Evolutionary conservation across 306 rosid species (phyloP).

Genomic region (Prunus davidiana): DNA sequence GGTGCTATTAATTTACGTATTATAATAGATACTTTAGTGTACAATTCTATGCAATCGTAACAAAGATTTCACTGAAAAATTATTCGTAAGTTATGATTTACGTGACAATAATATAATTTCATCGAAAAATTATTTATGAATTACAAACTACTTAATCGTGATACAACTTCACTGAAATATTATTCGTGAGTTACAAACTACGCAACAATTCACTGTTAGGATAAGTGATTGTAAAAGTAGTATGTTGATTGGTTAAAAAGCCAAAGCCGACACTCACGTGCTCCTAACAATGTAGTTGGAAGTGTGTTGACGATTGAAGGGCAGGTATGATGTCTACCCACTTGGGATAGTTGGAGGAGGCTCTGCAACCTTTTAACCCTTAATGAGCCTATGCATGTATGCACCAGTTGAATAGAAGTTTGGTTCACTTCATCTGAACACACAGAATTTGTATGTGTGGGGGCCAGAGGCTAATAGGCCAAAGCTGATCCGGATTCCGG

Average conservation of each 20-base stretch:
- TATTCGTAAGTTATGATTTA: no score
- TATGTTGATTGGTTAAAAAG: not conserved
- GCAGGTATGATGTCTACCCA: not conserved
- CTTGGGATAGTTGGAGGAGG: not conserved
- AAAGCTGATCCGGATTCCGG: not conserved
- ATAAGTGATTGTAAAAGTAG: no score
- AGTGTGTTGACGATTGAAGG: not conserved
- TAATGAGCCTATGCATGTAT: not conserved
- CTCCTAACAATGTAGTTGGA: not conserved
- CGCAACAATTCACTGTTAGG: fast-evolving
- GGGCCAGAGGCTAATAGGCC: not conserved
- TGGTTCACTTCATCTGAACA: not conserved
- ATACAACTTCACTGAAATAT: no score
- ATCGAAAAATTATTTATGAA: no score
- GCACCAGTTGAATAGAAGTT: not conserved
- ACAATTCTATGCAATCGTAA: no score
- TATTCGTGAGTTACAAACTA: no score
- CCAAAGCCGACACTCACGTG: slow-evolving; percentile 17
- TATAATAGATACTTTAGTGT: not conserved
- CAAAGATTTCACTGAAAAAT: no score
- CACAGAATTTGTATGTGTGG: not conserved
- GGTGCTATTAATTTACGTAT: not conserved
- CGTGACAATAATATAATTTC: fast-evolving
- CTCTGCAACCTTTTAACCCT: not conserved
- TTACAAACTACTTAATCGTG: no score